phyloP scores from a whole-genome alignment of 2,329 filamentous ascomycete species.

The Penicillium sp. region DNA sequence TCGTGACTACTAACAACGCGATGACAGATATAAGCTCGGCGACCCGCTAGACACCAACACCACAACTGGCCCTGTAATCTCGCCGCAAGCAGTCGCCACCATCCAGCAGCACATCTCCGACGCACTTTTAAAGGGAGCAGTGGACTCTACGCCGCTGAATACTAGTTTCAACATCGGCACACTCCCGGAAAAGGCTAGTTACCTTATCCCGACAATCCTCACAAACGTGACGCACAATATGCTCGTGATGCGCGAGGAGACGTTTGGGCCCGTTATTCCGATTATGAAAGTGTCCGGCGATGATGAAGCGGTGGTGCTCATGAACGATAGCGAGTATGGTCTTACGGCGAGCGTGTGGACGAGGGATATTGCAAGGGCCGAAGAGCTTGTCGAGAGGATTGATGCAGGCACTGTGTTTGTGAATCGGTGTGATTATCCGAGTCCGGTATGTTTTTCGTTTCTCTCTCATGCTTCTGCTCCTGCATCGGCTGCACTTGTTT shows the following conservation, averaged over 20 bases:
- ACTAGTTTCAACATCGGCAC: conserved; percentile 64
- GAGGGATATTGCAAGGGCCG: conserved; percentile 75
- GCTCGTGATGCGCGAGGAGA: conserved; percentile 89
- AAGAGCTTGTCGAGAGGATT: conserved; percentile 75
- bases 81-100: conserved; percentile 71
- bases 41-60: conserved; percentile 77
- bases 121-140: conserved; percentile 79
- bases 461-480: conserved; percentile 39
- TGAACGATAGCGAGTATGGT: conserved; percentile 93
- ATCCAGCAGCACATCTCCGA: conserved; percentile 81
- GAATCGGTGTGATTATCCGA: conserved; percentile 88
- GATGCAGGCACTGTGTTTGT: conserved; percentile 94
- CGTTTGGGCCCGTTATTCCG: conserved; percentile 87
- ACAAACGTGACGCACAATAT: conserved; percentile 78
- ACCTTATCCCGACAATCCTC: conserved; percentile 79
- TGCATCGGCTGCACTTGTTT: too few relatives aligned
- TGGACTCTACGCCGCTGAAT: conserved; percentile 78
- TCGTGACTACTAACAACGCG: background rate
- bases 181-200: conserved; percentile 76
- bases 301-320: conserved; percentile 75
- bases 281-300: conserved; percentile 83
- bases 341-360: conserved; percentile 94
- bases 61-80: conserved; percentile 84
- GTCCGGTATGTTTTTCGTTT: conserved; percentile 64
- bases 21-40: conserved; percentile 54